Evolutionary conservation across 495 filamentous ascomycete genomes (phyloP).

Genomic region (Bombardia bombarda): DNA sequence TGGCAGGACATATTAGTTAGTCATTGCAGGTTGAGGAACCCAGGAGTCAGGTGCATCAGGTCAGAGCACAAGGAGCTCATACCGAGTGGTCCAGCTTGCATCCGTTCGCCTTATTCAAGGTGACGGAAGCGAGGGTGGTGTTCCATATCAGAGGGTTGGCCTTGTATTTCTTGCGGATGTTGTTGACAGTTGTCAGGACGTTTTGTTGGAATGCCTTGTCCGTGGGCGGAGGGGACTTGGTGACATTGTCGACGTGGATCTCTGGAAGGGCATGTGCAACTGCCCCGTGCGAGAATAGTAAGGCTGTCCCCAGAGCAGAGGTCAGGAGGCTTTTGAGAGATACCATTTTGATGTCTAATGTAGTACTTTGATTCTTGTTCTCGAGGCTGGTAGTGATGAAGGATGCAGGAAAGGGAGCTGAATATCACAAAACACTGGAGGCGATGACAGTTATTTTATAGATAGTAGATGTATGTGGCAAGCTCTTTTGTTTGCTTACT

Average conservation of each 20-base stretch:
- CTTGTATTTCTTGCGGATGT: constrained; percentile 4
- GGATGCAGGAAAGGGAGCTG: too few relatives aligned
- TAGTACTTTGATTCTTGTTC: not conserved
- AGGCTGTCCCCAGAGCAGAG: too few relatives aligned
- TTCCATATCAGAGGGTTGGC: constrained; percentile 7
- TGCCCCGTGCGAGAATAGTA: too few relatives aligned
- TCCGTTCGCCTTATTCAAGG: constrained; percentile 12
- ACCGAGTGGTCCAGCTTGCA: constrained; percentile 14
- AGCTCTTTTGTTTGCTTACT: too few relatives aligned
- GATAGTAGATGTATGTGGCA: too few relatives aligned
- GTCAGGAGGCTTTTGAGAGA: too few relatives aligned
- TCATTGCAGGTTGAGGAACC: not conserved
- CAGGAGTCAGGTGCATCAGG: not conserved
- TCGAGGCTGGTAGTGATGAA: too few relatives aligned
- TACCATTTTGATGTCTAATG: not conserved
- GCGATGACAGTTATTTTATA: too few relatives aligned
- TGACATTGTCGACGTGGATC: not conserved
- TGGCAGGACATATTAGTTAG: not conserved
- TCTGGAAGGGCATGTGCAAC: not conserved
- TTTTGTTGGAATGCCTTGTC: constrained; percentile 9
- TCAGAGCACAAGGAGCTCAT: not conserved
- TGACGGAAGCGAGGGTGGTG: constrained; percentile 6
- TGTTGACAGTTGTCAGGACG: constrained; percentile 8
- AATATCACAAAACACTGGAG: too few relatives aligned
- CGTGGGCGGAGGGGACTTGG: constrained; percentile 7